Base-by-base conservation (phyloP, 202 grass and related monocot species). In the Cymbopogon flexuosus region DNA sequence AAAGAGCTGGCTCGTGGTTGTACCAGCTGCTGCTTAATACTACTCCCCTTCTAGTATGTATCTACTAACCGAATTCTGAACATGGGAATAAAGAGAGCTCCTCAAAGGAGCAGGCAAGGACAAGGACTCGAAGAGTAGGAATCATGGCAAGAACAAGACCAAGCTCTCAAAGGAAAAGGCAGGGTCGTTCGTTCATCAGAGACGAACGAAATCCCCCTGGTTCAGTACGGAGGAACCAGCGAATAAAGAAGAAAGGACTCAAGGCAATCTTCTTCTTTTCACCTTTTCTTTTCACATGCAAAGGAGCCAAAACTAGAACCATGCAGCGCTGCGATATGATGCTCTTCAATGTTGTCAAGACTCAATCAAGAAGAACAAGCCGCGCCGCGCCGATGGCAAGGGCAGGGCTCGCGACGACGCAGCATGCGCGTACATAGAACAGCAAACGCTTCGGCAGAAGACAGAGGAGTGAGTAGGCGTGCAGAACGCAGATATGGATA, bases 181-280 rank as follows among this genome's bases (percentile, higher is more conserved):
- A 43, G 41, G 23, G 33, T 56, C 3, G 12, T 23, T 58, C 10
- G 11, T 15, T 39, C 64, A 67, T 5, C 43, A 63, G 47, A 52
- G 47, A 52, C 16, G 16, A 52, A n/a, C 6, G 5, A 57, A 59
- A 67, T 67, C 30, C 24, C 40, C 68, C 14, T 52, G 47, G 47
- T 18, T 51, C 15, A 51, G 65, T 54, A 12, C 3, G 33, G 68
- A 80, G 78, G 36, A 42, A 37, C 16, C 74, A 54, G 61, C 19
- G 56, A 43, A 79, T 33, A 66, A 66, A 41, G 73, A 72, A 43
- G 41, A 77, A 73, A 85, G 21, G 2, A 0, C n/a, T 22, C n/a
- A 7, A 4, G 47, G 16, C n/a, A 56, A 68, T 57, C 13, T 58
- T 13, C 49, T 63, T 22, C 54, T 47, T 46, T 65, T 5, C 0